phyloP scores from a whole-genome alignment of 148 eudicot genomes.

The Arctostaphylos glauca region DNA sequence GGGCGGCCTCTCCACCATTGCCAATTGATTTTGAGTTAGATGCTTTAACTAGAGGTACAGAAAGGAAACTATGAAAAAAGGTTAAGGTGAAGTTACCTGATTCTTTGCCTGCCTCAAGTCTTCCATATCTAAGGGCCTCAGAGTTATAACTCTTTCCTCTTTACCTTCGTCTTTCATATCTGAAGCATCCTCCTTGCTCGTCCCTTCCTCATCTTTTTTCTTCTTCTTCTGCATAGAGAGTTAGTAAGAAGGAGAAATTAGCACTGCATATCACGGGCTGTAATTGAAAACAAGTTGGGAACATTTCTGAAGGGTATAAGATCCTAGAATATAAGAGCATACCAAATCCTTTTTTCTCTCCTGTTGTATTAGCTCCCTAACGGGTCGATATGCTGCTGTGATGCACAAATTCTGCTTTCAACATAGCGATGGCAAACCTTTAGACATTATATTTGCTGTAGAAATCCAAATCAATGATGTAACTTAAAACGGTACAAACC shows the following conservation, averaged over 20 bases:
- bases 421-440: background rate
- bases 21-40: no score
- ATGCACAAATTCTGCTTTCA: conserved; percentile 69
- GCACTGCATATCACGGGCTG: background rate
- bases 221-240: conserved; percentile 53
- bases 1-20: no score
- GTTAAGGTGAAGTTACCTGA: conserved; percentile 48
- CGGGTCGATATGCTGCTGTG: conserved; percentile 94
- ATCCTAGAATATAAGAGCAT: conserved; percentile 11
- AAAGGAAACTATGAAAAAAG: background rate
- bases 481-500: conserved; percentile 20
- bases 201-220: conserved; percentile 50
- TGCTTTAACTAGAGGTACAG: background rate
- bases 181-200: conserved; percentile 36
- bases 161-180: conserved; percentile 46
- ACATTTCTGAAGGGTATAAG: background rate
- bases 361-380: conserved; percentile 80
- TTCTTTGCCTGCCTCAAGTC: conserved; percentile 91
- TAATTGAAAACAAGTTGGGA: background rate
- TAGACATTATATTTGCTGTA: conserved; percentile 3
- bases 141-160: conserved; percentile 56
- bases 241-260: background rate
- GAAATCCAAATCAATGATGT: background rate
- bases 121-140: conserved; percentile 87
- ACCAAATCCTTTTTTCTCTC: conserved; percentile 81